These are phyloP conservation scores for Carex scoparia DNA, from an alignment of 176 grass and related monocot genomes.

Conservation along the genomic window DNA sequence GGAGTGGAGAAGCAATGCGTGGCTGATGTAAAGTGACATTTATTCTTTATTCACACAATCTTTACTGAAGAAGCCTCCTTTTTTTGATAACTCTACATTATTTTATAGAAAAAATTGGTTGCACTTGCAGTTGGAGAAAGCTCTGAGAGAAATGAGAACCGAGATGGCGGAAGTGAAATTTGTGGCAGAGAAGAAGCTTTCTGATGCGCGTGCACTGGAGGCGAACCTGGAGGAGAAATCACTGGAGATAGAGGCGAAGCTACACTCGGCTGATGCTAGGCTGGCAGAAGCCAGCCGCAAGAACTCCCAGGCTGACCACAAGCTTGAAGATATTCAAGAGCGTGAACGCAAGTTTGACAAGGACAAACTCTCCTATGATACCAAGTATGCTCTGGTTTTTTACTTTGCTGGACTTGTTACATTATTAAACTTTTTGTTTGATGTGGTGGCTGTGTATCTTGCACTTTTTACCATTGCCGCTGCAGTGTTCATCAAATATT, in stretches of 20 bases:
- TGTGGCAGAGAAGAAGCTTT: slow-evolving; percentile 66
- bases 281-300: slow-evolving; percentile 95
- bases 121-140: slow-evolving; percentile 71
- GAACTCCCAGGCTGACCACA: slow-evolving; percentile 70
- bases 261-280: slow-evolving; percentile 86
- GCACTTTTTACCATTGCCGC: not conserved
- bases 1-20: slow-evolving; percentile 93
- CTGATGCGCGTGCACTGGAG: slow-evolving; percentile 73
- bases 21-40: slow-evolving; percentile 46
- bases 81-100: not conserved
- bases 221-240: slow-evolving; percentile 71
- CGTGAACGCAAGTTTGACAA: slow-evolving; percentile 83
- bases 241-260: slow-evolving; percentile 74
- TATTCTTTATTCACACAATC: slow-evolving; percentile 16
- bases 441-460: not conserved
- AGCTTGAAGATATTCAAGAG: slow-evolving; percentile 67
- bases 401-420: slow-evolving; percentile 10
- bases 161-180: slow-evolving; percentile 88
- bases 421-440: not conserved
- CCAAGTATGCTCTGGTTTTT: slow-evolving; percentile 40
- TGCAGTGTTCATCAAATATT: not conserved
- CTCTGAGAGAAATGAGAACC: slow-evolving; percentile 56
- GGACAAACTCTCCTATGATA: slow-evolving; percentile 72
- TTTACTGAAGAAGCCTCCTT: not conserved
- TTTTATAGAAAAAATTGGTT: slow-evolving; percentile 11